phyloP scores from a whole-genome alignment of 108 stramenopile genomes.

The Epithemia pelagica region DNA sequence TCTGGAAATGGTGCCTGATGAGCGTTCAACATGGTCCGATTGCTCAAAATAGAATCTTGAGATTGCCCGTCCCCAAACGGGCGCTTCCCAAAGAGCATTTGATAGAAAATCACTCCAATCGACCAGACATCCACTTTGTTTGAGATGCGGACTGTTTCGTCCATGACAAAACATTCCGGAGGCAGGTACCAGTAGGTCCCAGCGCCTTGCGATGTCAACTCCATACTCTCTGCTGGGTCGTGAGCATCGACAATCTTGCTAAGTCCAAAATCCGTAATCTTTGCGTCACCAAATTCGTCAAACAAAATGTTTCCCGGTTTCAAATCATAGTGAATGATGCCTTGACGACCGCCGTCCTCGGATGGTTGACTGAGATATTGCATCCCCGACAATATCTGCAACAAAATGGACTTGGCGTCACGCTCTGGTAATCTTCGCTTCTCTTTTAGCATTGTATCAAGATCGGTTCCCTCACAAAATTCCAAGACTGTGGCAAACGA shows the following conservation, averaged over 20 bases:
- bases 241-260: constrained; percentile 85
- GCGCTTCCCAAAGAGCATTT: constrained; percentile 94
- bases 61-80: constrained; percentile 98
- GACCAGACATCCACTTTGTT: constrained; percentile 99
- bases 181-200: constrained; percentile 99
- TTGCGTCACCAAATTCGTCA: constrained; percentile 82
- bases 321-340: constrained; percentile 99
- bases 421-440: constrained; percentile 77
- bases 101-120: constrained; percentile 97
- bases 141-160: constrained; percentile 67
- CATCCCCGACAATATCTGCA: constrained; percentile 94
- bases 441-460: constrained; percentile 85
- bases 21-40: constrained; percentile 92
- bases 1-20: constrained; percentile 87
- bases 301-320: constrained; percentile 75
- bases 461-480: constrained; percentile 90
- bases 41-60: constrained; percentile 85
- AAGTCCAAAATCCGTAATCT: constrained; percentile 99
- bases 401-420: constrained; percentile 84
- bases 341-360: constrained; percentile 69
- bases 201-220: constrained; percentile 98
- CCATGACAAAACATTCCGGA: constrained; percentile 95
- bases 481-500: constrained; percentile 97
- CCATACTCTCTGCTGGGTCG: constrained; percentile 85
- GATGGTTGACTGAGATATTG: constrained; percentile 88